Percentiles rank a stretch among this genome's conserved stretches.
Conservation (phyloP, 805 yeast species). For the Sugiyamaella boreocaroliniensis region DNA sequence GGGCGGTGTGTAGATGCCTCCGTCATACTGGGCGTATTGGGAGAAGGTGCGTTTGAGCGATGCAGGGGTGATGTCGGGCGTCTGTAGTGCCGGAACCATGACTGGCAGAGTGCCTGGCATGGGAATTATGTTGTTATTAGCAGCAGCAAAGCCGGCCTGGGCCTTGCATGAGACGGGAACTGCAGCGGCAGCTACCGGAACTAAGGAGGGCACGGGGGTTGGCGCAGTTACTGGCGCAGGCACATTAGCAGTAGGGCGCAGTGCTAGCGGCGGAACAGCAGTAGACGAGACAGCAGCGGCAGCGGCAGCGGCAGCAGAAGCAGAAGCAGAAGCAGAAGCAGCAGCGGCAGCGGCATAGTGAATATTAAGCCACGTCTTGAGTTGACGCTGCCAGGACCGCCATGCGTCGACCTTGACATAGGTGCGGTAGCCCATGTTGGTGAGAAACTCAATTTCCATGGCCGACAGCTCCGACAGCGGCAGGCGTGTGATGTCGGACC, state of each 20-base stretch:
- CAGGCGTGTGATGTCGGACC: conserved; percentile 86
- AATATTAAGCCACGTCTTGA: conserved; percentile 19
- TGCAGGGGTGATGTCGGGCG: background rate
- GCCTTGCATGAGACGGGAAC: no score
- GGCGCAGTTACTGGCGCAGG: background rate
- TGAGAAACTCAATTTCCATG: conserved; percentile 64
- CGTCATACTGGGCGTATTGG: background rate
- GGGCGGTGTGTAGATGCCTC: background rate
- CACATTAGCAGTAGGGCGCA: background rate
- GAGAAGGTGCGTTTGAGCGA: background rate
- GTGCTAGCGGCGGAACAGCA: background rate
- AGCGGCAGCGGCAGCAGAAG: background rate
- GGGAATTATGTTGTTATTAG: no score
- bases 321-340: background rate
- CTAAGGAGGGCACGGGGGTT: background rate
- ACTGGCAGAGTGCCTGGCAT: no score
- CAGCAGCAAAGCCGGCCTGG: no score
- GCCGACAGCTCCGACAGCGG: conserved; percentile 48
- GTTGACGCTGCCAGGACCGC: conserved; percentile 23
- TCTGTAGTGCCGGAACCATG: background rate
- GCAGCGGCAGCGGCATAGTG: conserved; percentile 8
- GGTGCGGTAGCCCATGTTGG: conserved; percentile 50
- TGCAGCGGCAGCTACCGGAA: background rate
- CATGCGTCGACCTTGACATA: conserved; percentile 32
- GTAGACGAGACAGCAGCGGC: conserved; percentile 4